phyloP scores from a whole-genome alignment of 331 rosid genomes.

The Arachis monticola region DNA sequence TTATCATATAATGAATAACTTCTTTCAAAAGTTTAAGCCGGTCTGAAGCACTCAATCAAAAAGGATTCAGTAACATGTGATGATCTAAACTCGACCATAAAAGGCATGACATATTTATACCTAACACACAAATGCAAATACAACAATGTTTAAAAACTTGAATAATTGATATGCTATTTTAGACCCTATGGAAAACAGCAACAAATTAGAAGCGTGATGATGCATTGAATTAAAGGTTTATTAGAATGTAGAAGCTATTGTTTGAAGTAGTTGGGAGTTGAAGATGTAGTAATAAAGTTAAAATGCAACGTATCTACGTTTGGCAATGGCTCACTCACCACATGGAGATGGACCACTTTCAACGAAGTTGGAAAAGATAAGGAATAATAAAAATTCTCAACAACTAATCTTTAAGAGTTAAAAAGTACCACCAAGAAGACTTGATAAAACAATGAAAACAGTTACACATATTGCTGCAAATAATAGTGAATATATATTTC shows the following conservation, averaged over 20 bases:
- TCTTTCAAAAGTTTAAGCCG: background rate
- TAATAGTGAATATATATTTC: constrained; percentile 36
- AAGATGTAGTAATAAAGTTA: constrained; percentile 14
- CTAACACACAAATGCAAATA: background rate
- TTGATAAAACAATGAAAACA: constrained; percentile 28
- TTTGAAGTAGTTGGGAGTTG: constrained; percentile 9
- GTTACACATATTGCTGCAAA: constrained; percentile 20
- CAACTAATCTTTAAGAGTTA: background rate
- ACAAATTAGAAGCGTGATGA: background rate
- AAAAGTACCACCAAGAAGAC: constrained; percentile 27
- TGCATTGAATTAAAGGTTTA: background rate
- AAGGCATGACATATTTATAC: background rate
- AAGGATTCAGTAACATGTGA: background rate
- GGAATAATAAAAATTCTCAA: constrained; percentile 15
- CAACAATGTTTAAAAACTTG: background rate
- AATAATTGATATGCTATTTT: background rate
- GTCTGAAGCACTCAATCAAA: background rate
- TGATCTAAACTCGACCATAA: background rate
- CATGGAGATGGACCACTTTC: constrained; percentile 37
- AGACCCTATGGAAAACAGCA: background rate
- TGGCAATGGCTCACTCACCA: constrained; percentile 8
- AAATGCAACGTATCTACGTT: constrained; percentile 17
- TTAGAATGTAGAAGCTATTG: background rate
- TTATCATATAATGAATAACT: background rate
- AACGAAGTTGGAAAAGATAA: background rate